Evolutionary conservation across 78 protist species (phyloP).

Genomic region (Anaeramoeba ignava): DNA sequence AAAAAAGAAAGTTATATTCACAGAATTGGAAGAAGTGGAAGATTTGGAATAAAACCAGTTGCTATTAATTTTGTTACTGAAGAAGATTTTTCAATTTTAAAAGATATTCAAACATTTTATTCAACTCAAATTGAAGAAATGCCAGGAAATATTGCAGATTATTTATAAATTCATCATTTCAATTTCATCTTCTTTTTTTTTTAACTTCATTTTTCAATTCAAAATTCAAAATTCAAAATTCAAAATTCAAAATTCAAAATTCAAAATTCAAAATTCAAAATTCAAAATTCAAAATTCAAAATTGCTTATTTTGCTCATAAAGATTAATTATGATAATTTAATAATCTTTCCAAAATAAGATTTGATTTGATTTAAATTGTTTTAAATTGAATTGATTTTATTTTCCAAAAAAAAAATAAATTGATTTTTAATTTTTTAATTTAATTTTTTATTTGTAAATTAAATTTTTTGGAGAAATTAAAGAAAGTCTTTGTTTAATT

Average conservation of each 20-base stretch:
- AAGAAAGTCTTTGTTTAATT: no score
- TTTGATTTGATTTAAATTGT: neutral
- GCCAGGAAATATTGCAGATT: constrained; percentile 7
- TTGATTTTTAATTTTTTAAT: no score
- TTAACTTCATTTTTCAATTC: neutral
- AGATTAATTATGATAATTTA: neutral
- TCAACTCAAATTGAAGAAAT: constrained; percentile 4
- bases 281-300: neutral
- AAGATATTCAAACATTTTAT: constrained; percentile 6
- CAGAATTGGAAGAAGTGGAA: constrained; percentile 28
- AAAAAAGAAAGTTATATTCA: constrained; percentile 8
- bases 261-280: neutral
- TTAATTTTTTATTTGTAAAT: no score
- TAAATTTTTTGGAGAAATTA: no score
- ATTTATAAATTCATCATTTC: neutral
- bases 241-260: neutral
- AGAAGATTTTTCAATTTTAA: constrained; percentile 4
- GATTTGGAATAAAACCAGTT: constrained; percentile 4
- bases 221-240: no score
- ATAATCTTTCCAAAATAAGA: neutral
- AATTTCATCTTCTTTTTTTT: constrained; percentile 7
- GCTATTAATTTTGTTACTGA: no score
- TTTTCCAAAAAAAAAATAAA: no score
- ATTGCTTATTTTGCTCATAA: neutral
- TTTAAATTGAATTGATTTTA: no score